phyloP scores from a whole-genome alignment of 2,329 filamentous ascomycete genomes.

The Ascochyta pisi region DNA sequence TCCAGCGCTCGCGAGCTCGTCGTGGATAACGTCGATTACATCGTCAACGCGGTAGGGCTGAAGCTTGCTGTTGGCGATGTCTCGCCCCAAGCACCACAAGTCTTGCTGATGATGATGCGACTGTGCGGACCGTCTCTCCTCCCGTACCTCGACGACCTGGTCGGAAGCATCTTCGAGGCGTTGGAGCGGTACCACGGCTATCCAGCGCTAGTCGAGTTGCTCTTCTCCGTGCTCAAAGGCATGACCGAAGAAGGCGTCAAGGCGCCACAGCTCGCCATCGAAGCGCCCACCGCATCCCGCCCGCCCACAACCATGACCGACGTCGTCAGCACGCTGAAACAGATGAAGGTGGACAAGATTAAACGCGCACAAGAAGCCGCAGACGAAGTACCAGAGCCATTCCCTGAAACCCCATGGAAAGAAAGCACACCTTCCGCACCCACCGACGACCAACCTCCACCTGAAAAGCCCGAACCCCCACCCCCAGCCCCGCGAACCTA shows the following conservation, averaged over 20 bases:
- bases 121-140: slow-evolving; percentile 82
- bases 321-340: slow-evolving; percentile 41
- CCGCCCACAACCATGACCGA: slow-evolving; percentile 22
- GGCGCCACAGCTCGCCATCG: slow-evolving; percentile 56
- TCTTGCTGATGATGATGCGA: slow-evolving; percentile 91
- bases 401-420: slow-evolving; percentile 47
- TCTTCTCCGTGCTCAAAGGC: slow-evolving; percentile 83
- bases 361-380: slow-evolving; percentile 35
- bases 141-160: slow-evolving; percentile 89
- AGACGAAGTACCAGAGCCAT: slow-evolving; percentile 24
- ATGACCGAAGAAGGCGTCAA: slow-evolving; percentile 83
- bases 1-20: slow-evolving; percentile 76
- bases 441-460: slow-evolving; percentile 37
- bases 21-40: slow-evolving; percentile 92
- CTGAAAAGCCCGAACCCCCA: slow-evolving; percentile 54
- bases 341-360: slow-evolving; percentile 39
- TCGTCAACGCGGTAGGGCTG: slow-evolving; percentile 89
- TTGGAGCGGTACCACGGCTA: slow-evolving; percentile 97
- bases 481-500: slow-evolving; percentile 79
- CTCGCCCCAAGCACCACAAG: slow-evolving; percentile 87
- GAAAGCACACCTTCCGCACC: slow-evolving; percentile 38
- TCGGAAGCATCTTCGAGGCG: slow-evolving; percentile 88
- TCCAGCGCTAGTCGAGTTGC: slow-evolving; percentile 78
- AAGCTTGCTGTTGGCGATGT: slow-evolving; percentile 92
- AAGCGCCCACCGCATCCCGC: slow-evolving; percentile 4